phyloP scores from a whole-genome alignment of 2,329 filamentous ascomycete genomes.

The Ascosphaera apis region DNA sequence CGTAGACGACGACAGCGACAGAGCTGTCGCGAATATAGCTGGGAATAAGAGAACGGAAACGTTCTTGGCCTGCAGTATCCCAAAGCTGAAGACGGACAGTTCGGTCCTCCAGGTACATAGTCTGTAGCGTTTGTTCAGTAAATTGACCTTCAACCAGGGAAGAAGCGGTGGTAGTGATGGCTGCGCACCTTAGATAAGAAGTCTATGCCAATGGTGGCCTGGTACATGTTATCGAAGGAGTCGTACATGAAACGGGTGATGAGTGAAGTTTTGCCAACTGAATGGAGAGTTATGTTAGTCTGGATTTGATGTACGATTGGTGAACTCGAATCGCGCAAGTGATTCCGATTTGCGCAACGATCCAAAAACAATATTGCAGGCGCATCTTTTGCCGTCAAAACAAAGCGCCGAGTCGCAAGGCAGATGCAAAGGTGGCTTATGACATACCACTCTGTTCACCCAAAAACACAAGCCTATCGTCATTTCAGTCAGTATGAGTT shows the following conservation, averaged over 20 bases:
- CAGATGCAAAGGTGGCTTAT: neutral
- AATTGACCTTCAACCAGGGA: neutral
- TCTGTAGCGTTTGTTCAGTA: slow-evolving; percentile 27
- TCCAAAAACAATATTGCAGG: no score
- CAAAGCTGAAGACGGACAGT: slow-evolving; percentile 93
- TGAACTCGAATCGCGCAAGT: slow-evolving; percentile 2
- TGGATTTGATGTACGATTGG: slow-evolving; percentile 3
- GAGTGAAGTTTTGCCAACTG: slow-evolving; percentile 94
- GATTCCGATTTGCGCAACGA: no score
- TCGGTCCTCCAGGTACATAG: slow-evolving; percentile 98
- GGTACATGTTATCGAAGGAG: slow-evolving; percentile 99
- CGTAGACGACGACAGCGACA: slow-evolving; percentile 95
- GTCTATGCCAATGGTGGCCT: slow-evolving; percentile 97
- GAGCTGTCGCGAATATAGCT: slow-evolving; percentile 97
- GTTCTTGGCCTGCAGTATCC: slow-evolving; percentile 95
- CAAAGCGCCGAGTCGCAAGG: no score
- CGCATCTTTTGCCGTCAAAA: no score
- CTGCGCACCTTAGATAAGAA: slow-evolving; percentile 76
- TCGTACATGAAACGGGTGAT: slow-evolving; percentile 99
- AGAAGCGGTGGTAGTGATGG: neutral
- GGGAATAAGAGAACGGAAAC: slow-evolving; percentile 89
- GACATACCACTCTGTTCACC: slow-evolving; percentile 88
- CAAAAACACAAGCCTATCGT: slow-evolving; percentile 66
- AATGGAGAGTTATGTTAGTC: slow-evolving; percentile 7
- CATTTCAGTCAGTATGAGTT: neutral